A percentile compares a stretch with the other conserved stretches of the same genome.
Evolutionary conservation across 805 yeast genomes (phyloP).

Genomic region (Starmerella asiatica): DNA sequence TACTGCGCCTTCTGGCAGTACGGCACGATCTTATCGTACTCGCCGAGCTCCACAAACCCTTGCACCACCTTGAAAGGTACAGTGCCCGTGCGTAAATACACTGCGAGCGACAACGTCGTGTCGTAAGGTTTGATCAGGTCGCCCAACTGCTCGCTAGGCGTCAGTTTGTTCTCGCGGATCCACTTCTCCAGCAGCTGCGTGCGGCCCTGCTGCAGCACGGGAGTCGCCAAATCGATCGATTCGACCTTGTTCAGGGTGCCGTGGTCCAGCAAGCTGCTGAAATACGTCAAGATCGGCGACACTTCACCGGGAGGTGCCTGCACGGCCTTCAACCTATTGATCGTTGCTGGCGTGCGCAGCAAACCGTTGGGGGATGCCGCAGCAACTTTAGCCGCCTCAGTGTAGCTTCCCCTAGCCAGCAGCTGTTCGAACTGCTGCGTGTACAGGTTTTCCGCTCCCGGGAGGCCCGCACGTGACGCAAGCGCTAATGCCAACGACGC

Average conservation of each 20-base stretch:
- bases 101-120: constrained; percentile 73
- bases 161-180: constrained; percentile 87
- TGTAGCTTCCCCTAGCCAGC: constrained; percentile 72
- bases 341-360: constrained; percentile 86
- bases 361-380: constrained; percentile 73
- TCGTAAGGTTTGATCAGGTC: constrained; percentile 87
- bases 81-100: constrained; percentile 64
- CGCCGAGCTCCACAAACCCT: constrained; percentile 86
- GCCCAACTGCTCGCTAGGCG: constrained; percentile 93
- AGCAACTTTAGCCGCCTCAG: constrained; percentile 90
- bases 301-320: constrained; percentile 91
- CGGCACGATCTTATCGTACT: constrained; percentile 89
- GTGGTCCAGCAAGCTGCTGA: constrained; percentile 79
- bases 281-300: constrained; percentile 86
- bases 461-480: constrained; percentile 90
- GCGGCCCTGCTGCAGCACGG: constrained; percentile 90
- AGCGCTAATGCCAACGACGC: constrained; percentile 74
- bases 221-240: constrained; percentile 86
- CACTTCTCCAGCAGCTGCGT: constrained; percentile 89
- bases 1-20: constrained; percentile 81
- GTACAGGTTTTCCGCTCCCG: constrained; percentile 92
- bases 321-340: constrained; percentile 76
- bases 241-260: constrained; percentile 88
- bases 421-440: constrained; percentile 80
- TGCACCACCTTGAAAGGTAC: constrained; percentile 81